Base-by-base conservation (phyloP, 176 grass and related monocot genomes). In the Alloteropsis semialata region DNA sequence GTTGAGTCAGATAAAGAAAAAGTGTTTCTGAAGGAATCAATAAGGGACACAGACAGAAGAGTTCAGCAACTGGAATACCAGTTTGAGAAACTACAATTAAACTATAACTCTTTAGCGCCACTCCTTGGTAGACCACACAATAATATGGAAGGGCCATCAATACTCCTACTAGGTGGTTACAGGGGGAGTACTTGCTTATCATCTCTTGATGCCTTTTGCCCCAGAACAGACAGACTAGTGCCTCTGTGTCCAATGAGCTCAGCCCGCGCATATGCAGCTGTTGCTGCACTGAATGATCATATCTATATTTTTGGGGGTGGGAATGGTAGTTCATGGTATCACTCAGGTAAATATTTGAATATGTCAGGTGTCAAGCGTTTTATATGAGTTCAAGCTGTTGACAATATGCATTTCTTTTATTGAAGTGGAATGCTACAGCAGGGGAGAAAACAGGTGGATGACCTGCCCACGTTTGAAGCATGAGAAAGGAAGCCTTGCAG, bases 381-480 rank as follows among this genome's bases (percentile, higher is more conserved):
- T 82, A 34, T 65, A 39, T 65, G 70, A 75, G 39, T 34, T 68
- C 49, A 82, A 77, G 57, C 5, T 64, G 24, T 43, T 79, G 17
- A 75, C 24, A 67, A 36, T 75, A 6, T 67, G 16, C 48, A 58
- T 81, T 81, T 19, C n/a, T 68, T 73, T 63, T 48, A 51, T 84
- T 90, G 69, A 65, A 96, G 93, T 91, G 58, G 90, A 95, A 77
- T 91, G 90, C 79, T 95, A 93, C 67, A 84, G 72, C 64, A 89
- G 24, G 63, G 76, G 55, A 24, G 69, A 46, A 24, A 86, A 93
- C 72, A 63, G 88, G 13, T 98, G 96, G 92, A 84, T 75, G 16
- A 18, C 37, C 49, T 93, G 89, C 84, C 92, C 92, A 24, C 38
- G 72, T 50, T 84, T 98, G 84, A 93, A 81, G 63, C 83, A 75